Evolutionary conservation across 163 green algal species (phyloP), one percentile per base, ranked within the genome.

Genomic region (Chloromonas sp.): DNA sequence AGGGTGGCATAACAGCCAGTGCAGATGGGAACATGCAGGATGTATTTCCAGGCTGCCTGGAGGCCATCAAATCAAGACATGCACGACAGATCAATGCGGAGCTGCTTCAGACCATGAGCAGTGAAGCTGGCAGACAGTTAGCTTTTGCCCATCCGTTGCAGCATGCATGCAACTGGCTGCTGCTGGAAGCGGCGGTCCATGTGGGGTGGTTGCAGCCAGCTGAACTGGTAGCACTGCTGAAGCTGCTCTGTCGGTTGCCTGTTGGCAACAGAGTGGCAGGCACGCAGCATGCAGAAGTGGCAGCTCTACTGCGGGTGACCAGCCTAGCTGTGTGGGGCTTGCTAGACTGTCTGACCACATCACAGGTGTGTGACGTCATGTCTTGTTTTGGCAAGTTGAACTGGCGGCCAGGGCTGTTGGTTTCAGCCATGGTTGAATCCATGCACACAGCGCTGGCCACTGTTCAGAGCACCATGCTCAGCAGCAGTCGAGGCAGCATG

Each of bases 271-370:
- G 36, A 36, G 36, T 36, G 36, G 36, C 36, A 36, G 36, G 36
- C 36, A 36, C 2, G 85, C 87, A 8, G 87, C 88, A 60, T 91
- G 84, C 11, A 93, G 79, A 1, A 36, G 36, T 36, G 36, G 36
- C 36, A 36, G 36, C 36, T 36, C 5, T 11, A 11, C 66, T 74
- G 66, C 66, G 11, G 66, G 5, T 74, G 66, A 15, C 66, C 66
- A 74, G 66, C 66, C 66, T 74, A 11, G 66, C 66, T 5, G 5
- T 74, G 66, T 74, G 66, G 66, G 66, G 5, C 5, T 11, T 15
- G 66, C 66, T 74, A 5, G 11, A 11, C 66, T 5, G 5, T 5
- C 66, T 74, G 5, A 74, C 5, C 66, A 74, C 66, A 11, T 5
- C 66, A 11, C 66, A 74, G 66, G 5, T 74, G 66, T 74, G 5